Conservation (phyloP, 148 eudicot species). For the Cornus controversa region DNA sequence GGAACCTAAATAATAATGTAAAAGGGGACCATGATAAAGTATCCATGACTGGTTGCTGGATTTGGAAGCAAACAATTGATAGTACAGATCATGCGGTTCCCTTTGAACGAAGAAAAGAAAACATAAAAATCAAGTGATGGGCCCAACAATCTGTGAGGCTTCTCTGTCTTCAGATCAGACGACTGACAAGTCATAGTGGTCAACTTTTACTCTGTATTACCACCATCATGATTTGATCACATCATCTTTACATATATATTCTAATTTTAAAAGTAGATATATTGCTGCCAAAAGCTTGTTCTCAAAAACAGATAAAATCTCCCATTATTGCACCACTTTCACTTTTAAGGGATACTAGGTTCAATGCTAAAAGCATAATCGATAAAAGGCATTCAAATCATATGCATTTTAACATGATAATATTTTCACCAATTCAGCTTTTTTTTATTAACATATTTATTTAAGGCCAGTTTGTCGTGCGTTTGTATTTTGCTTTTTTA, state of each 20-base stretch:
- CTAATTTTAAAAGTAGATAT: too few species aligned
- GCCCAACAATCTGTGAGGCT: constrained; percentile 19
- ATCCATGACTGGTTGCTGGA: constrained; percentile 15
- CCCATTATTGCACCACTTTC: too few species aligned
- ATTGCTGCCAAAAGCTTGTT: too few species aligned
- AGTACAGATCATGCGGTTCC: constrained; percentile 12
- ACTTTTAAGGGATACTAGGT: too few species aligned
- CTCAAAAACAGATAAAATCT: too few species aligned
- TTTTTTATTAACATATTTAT: too few species aligned
- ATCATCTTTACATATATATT: constrained; percentile 2
- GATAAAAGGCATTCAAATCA: too few species aligned
- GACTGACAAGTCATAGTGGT: constrained; percentile 49
- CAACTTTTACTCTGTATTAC: constrained; percentile 14
- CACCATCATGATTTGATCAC: constrained; percentile 4
- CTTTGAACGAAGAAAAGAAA: constrained; percentile 5
- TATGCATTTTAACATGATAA: too few species aligned
- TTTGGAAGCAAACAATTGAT: constrained; percentile 16
- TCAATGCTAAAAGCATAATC: too few species aligned
- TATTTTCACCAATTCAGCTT: too few species aligned
- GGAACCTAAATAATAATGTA: not conserved
- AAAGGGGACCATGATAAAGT: constrained; percentile 6
- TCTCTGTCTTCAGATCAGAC: constrained; percentile 34
- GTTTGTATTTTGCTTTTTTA: too few species aligned
- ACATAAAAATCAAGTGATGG: constrained; percentile 11
- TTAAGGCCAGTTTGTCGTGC: too few species aligned